Percentiles rank a stretch among this genome's conserved stretches.
Conservation (phyloP, 805 yeast species). For the Ogataea corticis region DNA sequence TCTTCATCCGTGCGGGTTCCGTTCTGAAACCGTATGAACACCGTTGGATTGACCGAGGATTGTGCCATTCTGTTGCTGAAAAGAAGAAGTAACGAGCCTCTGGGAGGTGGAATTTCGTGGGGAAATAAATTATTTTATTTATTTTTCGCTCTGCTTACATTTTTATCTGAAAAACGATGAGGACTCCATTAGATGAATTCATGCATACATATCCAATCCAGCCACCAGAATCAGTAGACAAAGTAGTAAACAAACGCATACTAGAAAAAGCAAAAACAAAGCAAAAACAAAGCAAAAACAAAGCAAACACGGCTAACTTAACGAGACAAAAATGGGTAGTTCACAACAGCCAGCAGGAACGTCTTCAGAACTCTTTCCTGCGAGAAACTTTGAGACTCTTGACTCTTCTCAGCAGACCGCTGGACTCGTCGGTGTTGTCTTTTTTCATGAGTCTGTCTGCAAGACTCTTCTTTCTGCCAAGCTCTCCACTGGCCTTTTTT, state of each 20-base stretch:
- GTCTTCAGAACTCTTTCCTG: slow-evolving; percentile 17
- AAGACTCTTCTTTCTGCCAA: slow-evolving; percentile 82
- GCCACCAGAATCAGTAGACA: slow-evolving; percentile 1
- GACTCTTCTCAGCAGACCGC: slow-evolving; percentile 77
- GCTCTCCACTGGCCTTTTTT: slow-evolving; percentile 45
- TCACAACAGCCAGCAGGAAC: neutral
- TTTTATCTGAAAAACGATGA: neutral
- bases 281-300: too few relatives aligned
- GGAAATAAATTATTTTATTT: too few relatives aligned
- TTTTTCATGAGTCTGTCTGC: slow-evolving; percentile 57
- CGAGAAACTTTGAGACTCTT: slow-evolving; percentile 82
- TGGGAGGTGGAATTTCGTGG: too few relatives aligned
- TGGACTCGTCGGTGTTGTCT: slow-evolving; percentile 27
- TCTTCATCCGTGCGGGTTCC: neutral
- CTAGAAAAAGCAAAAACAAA: slow-evolving; percentile 3
- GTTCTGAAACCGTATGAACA: slow-evolving; percentile 8
- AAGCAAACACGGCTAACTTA: neutral
- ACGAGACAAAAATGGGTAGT: neutral
- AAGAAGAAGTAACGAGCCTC: neutral
- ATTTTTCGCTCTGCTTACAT: neutral
- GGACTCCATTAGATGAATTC: neutral
- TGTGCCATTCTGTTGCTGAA: neutral
- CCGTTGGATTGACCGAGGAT: slow-evolving; percentile 3
- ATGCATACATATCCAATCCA: neutral
- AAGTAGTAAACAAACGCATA: slow-evolving; percentile 1